Evolutionary conservation across 192 early-diverging fungal genomes (phyloP), one percentile per base, ranked within the genome.

Genomic region (Coemansia sp.): DNA sequence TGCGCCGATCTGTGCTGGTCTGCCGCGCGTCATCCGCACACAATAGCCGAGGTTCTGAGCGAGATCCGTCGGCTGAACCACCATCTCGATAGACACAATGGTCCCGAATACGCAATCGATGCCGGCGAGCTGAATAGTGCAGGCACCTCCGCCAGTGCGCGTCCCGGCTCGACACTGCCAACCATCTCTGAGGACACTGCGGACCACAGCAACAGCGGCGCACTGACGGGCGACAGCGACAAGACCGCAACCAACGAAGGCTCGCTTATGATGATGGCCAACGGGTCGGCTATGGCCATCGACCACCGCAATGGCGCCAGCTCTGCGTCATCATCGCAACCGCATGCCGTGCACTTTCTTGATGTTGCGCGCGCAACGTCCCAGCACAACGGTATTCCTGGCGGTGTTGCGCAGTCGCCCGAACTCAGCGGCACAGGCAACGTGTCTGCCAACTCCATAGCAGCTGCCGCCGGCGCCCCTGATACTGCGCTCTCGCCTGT

Each of bases 1-100:
- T 83, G 81, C 62, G 54, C 69, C 1, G 76, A 83, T 56, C 61
- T 83, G 46, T 83, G 81, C 76, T 83, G 81, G 81, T 57, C 81
- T 8, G 81, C 81, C 5, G 76, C 81, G n/a, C 69, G 76, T 21
- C 69, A 74, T 16, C 81, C 81, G 8, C 69, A 74, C 42, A 73
- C 81, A 13, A 57, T 83, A 19, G 11, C 67, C 8, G 81, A 83
- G 69, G 76, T 83, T 2, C 68, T 83, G 21, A 68, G 76, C 76
- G 81, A 83, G 70, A 76, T 83, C 67, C 64, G 73, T 39, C 67
- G 81, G 3, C 73, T 83, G 19, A 73, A 70, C 64, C 69, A 72
- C 63, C 76, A 83, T 49, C 61, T 83, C 47, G 73, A 78, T 16
- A 65, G 61, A 58, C 72, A 72, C 55, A 41, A 13, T 46, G 41